Conservation (phyloP, 495 filamentous ascomycete genomes). For the Xylaria longipes region DNA sequence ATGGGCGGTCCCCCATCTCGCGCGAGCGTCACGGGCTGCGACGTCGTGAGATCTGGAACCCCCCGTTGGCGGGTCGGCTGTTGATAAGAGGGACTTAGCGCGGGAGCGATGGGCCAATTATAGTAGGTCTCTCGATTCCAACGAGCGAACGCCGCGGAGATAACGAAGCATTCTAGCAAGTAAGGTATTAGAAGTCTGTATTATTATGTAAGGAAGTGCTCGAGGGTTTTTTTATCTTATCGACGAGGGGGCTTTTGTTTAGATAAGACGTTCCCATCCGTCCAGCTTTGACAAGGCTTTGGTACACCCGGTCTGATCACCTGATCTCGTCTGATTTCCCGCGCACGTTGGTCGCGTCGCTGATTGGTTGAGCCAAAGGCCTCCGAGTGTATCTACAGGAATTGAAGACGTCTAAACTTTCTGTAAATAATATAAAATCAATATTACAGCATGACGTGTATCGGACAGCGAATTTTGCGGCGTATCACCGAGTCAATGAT, state of each 20-base stretch:
- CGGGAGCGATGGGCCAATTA: not conserved
- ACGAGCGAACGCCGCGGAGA: constrained; percentile 3
- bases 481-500: not conserved
- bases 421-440: not conserved
- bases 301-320: not conserved
- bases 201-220: not conserved
- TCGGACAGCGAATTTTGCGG: constrained; percentile 3
- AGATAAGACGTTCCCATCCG: not conserved
- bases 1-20: not conserved
- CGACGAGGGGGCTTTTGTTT: not conserved
- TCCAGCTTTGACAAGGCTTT: constrained; percentile 3
- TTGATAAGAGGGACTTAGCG: constrained; percentile 21
- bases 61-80: not conserved
- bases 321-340: constrained; percentile 20
- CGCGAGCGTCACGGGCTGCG: not conserved
- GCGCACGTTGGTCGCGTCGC: not conserved
- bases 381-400: not conserved
- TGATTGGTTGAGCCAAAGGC: not conserved
- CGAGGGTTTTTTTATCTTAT: not conserved
- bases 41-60: constrained; percentile 4
- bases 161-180: not conserved
- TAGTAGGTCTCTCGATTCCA: not conserved
- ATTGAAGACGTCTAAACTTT: not conserved
- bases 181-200: not conserved
- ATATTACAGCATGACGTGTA: constrained; percentile 12